A percentile compares a stretch with the other conserved stretches of the same genome.
These are phyloP conservation scores for Geoglossum glabrum DNA, from an alignment of 495 filamentous ascomycete species.

Conservation along the genomic window DNA sequence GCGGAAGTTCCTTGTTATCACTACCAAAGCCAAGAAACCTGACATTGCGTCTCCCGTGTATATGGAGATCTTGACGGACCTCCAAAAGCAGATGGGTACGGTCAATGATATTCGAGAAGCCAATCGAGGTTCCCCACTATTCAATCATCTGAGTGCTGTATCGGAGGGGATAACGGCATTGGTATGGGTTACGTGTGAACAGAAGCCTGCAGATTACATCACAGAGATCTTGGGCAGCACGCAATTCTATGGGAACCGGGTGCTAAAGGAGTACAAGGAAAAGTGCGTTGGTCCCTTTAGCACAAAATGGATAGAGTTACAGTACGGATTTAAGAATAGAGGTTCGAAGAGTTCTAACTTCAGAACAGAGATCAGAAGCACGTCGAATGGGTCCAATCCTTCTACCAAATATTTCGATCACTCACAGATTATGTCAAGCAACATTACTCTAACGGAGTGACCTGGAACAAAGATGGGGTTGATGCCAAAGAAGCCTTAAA, in stretches of 20 bases:
- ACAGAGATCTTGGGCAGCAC: slow-evolving; percentile 57
- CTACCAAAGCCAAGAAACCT: slow-evolving; percentile 84
- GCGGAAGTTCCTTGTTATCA: slow-evolving; percentile 69
- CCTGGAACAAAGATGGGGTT: slow-evolving; percentile 70
- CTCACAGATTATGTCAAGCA: slow-evolving; percentile 63
- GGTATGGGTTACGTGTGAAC: slow-evolving; percentile 64
- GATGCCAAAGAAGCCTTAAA: slow-evolving; percentile 50
- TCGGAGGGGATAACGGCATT: slow-evolving; percentile 71
- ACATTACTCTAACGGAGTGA: slow-evolving; percentile 56
- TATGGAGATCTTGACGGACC: slow-evolving; percentile 61
- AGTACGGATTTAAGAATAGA: not conserved
- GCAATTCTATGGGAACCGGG: slow-evolving; percentile 79
- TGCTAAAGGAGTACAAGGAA: slow-evolving; percentile 75
- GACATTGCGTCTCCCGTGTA: slow-evolving; percentile 41
- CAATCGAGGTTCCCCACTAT: slow-evolving; percentile 47
- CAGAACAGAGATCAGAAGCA: slow-evolving; percentile 46
- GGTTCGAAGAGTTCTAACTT: not conserved
- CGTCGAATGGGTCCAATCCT: slow-evolving; percentile 69
- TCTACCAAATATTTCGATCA: slow-evolving; percentile 68
- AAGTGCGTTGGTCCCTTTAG: slow-evolving; percentile 35
- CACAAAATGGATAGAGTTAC: not conserved
- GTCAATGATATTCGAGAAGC: slow-evolving; percentile 61
- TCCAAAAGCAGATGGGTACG: slow-evolving; percentile 54
- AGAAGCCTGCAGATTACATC: slow-evolving; percentile 64
- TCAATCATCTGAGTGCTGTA: slow-evolving; percentile 67